Evolutionary conservation across 169 alveolate genomes (phyloP), one percentile per base, ranked within the genome.

Genomic region (Plasmodium blacklocki): DNA sequence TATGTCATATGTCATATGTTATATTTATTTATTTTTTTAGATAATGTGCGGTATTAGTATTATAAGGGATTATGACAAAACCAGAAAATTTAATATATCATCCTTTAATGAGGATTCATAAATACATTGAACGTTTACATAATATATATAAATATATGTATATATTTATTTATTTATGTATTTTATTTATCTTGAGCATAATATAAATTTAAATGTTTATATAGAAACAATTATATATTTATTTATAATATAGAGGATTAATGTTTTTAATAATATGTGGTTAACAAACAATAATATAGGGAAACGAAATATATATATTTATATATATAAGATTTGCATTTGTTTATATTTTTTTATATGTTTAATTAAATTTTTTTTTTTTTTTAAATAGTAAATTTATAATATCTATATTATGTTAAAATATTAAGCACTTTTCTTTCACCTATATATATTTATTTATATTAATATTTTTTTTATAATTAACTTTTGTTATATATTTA

Each of bases 31-130:
- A 52, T 39, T 23, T 75, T 43, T 67, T 23, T 54, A 80, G 90
- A 80, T 80, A 14, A 80, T 80, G 90, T 80, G 90, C 18, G 90
- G 90, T 39, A 56, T 80, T 19, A 80, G 90, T 60, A 80, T 80
- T 47, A 73, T 80, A 15, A 80, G 58, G 45, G 83, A 73, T 45
- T 80, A 80, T 15, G 90, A 39, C 2, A 68, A 56, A 15, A 80
- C 83, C 18, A 67, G 83, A 49, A 80, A 80, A 62, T 80, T 80
- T 56, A 80, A 80, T 64, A 68, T 80, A 29, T 23, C 78, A 39
- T 58, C 89, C 47, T 76, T 76, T 29, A 76, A 76, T 68, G 76
- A 64, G 32, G 76, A 64, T 52, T 76, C 76, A 4, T 64, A 59
- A 66, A 56, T 21, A 3, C 5, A 29, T n/a, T 49, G 59, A 14